Percentiles rank a stretch among this genome's conserved stretches.
Conservation (phyloP, 306 rosid genomes). For the cucumber (Cucumis sativus) region Cucumber_9930_V3 NC_026657.2:382001-382500, state of each 20-base stretch:
- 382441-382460: background rate
- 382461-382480: constrained; percentile 7
- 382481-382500: constrained; percentile 21
- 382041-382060: no score
- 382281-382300: background rate
- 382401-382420: background rate
- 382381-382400: background rate
- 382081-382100: background rate
- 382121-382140: no score
- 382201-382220: background rate
- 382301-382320: background rate
- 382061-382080: no score
- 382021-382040: no score
- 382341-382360: background rate
- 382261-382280: background rate
- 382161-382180: background rate
- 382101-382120: background rate
- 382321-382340: background rate
- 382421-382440: background rate
- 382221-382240: background rate
- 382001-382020: no score
- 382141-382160: background rate
- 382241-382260: background rate
- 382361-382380: background rate
- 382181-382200: background rate